A percentile compares a stretch with the other conserved stretches of the same genome.
These are phyloP conservation scores for Schizonepeta tenuifolia DNA, from an alignment of 257 asterid species.

Conservation along the genomic window DNA sequence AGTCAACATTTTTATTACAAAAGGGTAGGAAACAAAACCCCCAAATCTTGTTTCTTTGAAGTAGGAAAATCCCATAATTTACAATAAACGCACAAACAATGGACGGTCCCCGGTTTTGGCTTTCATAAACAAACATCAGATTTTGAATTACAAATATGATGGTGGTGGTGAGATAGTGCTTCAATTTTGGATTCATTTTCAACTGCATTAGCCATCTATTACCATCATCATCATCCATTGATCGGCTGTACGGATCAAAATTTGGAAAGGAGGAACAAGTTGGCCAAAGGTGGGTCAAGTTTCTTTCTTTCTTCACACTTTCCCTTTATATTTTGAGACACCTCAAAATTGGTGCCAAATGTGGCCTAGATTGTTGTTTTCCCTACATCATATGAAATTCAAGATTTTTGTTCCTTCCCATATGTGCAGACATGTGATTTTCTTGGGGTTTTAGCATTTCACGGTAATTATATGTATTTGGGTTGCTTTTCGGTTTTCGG, in stretches of 20 bases:
- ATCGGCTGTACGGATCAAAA: slow-evolving; percentile 34
- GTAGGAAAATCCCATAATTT: slow-evolving; percentile 25
- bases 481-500: slow-evolving; percentile 11
- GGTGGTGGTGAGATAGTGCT: slow-evolving; percentile 34
- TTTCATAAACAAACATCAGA: not conserved
- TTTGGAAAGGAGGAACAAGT: slow-evolving; percentile 22
- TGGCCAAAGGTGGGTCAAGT: slow-evolving; percentile 37
- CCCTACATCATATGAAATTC: slow-evolving; percentile 15
- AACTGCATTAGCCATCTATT: slow-evolving; percentile 3
- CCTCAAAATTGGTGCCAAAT: slow-evolving; percentile 26
- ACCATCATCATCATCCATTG: slow-evolving; percentile 27
- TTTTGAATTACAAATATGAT: slow-evolving; percentile 18
- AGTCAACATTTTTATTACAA: not conserved
- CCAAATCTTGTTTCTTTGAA: slow-evolving; percentile 26
- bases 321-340: slow-evolving; percentile 26
- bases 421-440: not conserved
- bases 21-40: slow-evolving; percentile 19
- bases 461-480: slow-evolving; percentile 10
- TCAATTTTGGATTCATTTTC: slow-evolving; percentile 18
- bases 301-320: slow-evolving; percentile 34
- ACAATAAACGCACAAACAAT: slow-evolving; percentile 14
- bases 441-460: slow-evolving; percentile 30
- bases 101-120: slow-evolving; percentile 40
- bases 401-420: slow-evolving; percentile 30
- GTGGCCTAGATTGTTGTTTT: slow-evolving; percentile 18